Conservation (phyloP, 129 eudicot genomes). For the Flaveria sonorensis region DNA sequence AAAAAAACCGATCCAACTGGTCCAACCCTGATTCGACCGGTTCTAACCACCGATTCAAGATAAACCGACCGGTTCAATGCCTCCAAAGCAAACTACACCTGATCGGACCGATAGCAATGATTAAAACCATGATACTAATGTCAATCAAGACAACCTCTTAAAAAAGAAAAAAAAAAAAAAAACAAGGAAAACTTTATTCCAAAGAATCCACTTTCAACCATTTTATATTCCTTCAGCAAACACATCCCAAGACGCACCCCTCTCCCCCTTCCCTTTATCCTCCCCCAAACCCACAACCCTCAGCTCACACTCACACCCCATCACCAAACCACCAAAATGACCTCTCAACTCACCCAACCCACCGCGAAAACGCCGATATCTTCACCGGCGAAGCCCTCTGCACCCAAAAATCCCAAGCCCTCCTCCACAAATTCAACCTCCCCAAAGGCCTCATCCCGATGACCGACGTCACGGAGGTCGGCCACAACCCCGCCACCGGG, state of each 20-base stretch:
- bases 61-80: too few species aligned
- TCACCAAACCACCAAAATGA: slow-evolving; percentile 39
- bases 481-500: slow-evolving; percentile 64
- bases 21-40: too few species aligned
- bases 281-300: slow-evolving; percentile 19
- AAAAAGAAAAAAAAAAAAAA: too few species aligned
- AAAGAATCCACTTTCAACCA: too few species aligned
- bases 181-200: too few species aligned
- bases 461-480: slow-evolving; percentile 68
- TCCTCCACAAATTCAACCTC: slow-evolving; percentile 49
- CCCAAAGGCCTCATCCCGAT: slow-evolving; percentile 81
- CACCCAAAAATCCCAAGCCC: slow-evolving; percentile 57
- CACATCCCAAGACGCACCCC: background rate
- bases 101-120: too few species aligned
- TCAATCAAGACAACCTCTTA: too few species aligned
- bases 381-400: slow-evolving; percentile 60
- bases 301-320: slow-evolving; percentile 12
- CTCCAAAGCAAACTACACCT: too few species aligned
- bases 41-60: too few species aligned
- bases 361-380: slow-evolving; percentile 69
- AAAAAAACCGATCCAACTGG: too few species aligned
- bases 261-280: background rate
- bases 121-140: too few species aligned
- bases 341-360: slow-evolving; percentile 49
- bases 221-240: too few species aligned